Evolutionary conservation across 83 land plant genomes (phyloP), one percentile per base, ranked within the genome.

Genomic region (Larix sibirica): DNA sequence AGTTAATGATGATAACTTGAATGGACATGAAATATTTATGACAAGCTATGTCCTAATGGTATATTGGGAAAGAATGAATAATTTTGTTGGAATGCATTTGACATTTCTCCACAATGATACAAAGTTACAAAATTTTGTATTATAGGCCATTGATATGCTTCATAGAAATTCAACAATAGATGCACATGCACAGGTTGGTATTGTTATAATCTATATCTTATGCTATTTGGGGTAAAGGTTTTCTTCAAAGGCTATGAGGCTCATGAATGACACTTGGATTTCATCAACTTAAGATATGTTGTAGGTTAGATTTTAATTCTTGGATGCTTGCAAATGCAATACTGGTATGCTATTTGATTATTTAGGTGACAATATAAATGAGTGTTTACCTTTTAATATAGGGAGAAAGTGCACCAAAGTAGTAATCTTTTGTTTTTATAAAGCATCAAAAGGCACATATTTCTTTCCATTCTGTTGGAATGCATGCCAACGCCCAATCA

Each of bases 121-220:
- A 62, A 98, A 96, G 77, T 93, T 95, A 58, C 92, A 90, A 67
- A 84, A 87, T 54, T 94, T 80, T 80, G 94, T n/a, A n/a, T n/a
- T n/a, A n/a, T n/a, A n/a, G n/a, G n/a, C n/a, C n/a, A n/a, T n/a
- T n/a, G n/a, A n/a, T n/a, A n/a, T n/a, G n/a, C n/a, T n/a, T n/a
- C n/a, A n/a, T n/a, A n/a, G n/a, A n/a, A n/a, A n/a, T n/a, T n/a
- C n/a, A n/a, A n/a, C n/a, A n/a, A n/a, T n/a, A n/a, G n/a, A n/a
- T n/a, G n/a, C n/a, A n/a, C n/a, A 97, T 83, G 85, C 98, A 66
- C 87, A 92, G 97, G 99, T 97, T 83, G 54, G 24, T 18, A 12
- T 24, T n/a, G 4, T 24, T n/a, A 36, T 40, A 18, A 71, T 71
- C 13, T 31, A 40, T 42, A 14, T 38, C 36, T 67, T 33, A 42